Conservation (phyloP, 352 stramenopile genomes). For the Hyaloperonospora brassicae region DNA sequence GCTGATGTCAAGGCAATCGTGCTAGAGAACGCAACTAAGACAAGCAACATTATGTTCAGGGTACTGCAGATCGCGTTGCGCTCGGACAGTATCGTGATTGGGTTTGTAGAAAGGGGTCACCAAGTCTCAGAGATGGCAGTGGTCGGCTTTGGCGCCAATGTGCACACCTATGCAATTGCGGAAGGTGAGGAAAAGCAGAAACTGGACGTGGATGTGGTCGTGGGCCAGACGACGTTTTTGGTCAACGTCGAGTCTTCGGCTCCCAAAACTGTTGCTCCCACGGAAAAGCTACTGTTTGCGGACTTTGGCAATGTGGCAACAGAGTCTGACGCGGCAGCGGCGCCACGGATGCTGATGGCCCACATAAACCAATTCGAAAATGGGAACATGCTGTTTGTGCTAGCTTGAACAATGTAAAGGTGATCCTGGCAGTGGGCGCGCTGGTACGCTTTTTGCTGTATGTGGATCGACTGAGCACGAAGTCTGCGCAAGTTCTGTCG, state of each 20-base stretch:
- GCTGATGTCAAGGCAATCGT: conserved; percentile 32
- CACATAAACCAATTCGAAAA: conserved; percentile 38
- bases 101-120: conserved; percentile 31
- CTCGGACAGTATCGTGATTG: conserved; percentile 47
- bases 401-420: conserved; percentile 38
- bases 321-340: conserved; percentile 20
- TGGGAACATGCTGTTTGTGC: conserved; percentile 39
- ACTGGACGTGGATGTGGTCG: conserved; percentile 40
- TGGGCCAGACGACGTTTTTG: conserved; percentile 45
- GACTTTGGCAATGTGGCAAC: conserved; percentile 38
- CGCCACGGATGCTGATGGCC: conserved; percentile 39
- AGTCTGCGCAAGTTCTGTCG: conserved; percentile 42
- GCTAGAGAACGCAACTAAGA: conserved; percentile 33
- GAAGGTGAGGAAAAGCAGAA: conserved; percentile 38
- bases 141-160: conserved; percentile 41
- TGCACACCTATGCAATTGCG: conserved; percentile 33
- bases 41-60: conserved; percentile 48
- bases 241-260: conserved; percentile 38
- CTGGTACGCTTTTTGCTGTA: conserved; percentile 63
- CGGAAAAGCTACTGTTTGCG: conserved; percentile 44
- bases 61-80: conserved; percentile 40
- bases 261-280: conserved; percentile 30
- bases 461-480: conserved; percentile 47
- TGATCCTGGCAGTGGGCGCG: conserved; percentile 34
- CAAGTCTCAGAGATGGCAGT: conserved; percentile 49